phyloP scores from a whole-genome alignment of 2,329 filamentous ascomycete species.

The Periconia digitata region DNA sequence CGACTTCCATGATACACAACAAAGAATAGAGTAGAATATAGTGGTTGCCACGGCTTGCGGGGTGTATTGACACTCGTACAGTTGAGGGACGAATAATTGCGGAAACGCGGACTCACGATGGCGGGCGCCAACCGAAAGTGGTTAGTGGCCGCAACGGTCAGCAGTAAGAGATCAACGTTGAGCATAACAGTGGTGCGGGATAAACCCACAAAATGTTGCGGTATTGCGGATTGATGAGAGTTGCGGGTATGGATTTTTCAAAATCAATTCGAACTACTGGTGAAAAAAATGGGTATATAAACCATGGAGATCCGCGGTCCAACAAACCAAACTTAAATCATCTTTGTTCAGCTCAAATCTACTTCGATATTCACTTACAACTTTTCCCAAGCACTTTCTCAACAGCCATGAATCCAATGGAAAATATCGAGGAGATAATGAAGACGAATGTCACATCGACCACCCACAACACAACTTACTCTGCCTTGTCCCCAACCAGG shows the following conservation, averaged over 20 bases:
- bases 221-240: background rate
- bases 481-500: constrained; percentile 32
- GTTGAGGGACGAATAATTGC: background rate
- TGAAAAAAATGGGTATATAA: background rate
- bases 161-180: background rate
- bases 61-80: no score
- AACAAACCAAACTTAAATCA: background rate
- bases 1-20: constrained; percentile 1
- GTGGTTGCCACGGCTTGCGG: no score
- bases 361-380: background rate
- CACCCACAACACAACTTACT: constrained; percentile 19
- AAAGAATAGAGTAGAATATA: no score
- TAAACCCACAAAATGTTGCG: background rate
- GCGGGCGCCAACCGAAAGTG: constrained; percentile 10
- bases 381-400: background rate
- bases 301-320: background rate
- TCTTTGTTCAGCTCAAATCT: background rate
- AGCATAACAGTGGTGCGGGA: background rate
- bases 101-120: background rate
- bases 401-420: background rate
- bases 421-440: background rate
- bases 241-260: background rate
- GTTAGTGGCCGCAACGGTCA: constrained; percentile 7
- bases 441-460: constrained; percentile 11
- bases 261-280: no score